Evolutionary conservation across 2,329 filamentous ascomycete species (phyloP).

Genomic region (Epichloe uncinata): DNA sequence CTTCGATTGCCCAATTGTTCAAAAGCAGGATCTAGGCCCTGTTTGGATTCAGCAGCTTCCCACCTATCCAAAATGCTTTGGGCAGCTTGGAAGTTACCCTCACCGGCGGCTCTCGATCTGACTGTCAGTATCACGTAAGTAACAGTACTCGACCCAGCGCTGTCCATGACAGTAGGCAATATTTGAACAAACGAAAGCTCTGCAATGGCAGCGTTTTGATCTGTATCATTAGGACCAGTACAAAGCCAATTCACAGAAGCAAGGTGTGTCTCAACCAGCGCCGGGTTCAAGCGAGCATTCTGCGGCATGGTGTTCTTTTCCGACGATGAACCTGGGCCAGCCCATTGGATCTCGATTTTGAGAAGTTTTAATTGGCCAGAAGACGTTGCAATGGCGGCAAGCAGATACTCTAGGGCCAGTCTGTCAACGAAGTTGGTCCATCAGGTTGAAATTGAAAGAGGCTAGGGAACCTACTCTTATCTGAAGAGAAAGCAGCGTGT

Average conservation of each 20-base stretch:
- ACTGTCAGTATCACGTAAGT: constrained; percentile 57
- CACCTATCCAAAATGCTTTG: constrained; percentile 72
- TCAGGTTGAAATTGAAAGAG: no score
- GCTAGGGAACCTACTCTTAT: constrained; percentile 44
- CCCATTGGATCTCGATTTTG: constrained; percentile 64
- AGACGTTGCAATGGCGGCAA: constrained; percentile 55
- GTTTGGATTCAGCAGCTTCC: constrained; percentile 60
- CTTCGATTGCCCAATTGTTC: constrained; percentile 57
- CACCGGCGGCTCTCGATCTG: constrained; percentile 46
- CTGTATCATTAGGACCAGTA: constrained; percentile 28
- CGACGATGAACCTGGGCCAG: constrained; percentile 33
- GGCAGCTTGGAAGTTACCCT: constrained; percentile 45
- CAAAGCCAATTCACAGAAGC: constrained; percentile 45
- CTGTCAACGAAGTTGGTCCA: constrained; percentile 2
- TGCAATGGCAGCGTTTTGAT: constrained; percentile 37
- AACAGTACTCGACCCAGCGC: constrained; percentile 38
- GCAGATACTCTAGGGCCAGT: constrained; percentile 33
- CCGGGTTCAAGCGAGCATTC: constrained; percentile 34
- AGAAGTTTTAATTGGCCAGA: constrained; percentile 63
- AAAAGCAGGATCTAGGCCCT: constrained; percentile 60
- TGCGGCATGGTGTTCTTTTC: constrained; percentile 40
- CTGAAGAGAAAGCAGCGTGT: constrained; percentile 62
- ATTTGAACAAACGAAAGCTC: constrained; percentile 65
- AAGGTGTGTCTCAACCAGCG: constrained; percentile 41
- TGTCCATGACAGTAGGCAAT: constrained; percentile 51